Evolutionary conservation across 805 yeast species (phyloP), one percentile per base, ranked within the genome.

Genomic region (Spathaspora girioi): DNA sequence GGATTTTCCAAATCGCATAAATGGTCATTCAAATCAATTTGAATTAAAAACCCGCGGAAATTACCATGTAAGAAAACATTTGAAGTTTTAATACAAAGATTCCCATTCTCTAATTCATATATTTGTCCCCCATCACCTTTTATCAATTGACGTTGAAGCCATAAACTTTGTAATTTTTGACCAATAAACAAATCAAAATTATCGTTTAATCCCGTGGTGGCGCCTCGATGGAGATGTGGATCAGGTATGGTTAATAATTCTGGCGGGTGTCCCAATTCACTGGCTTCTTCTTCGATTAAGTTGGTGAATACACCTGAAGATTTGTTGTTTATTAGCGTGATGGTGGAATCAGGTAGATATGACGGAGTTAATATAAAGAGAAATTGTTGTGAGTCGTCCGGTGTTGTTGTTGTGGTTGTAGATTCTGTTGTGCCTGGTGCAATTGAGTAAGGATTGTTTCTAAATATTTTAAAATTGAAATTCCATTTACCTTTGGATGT

Each of bases 61-160:
- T 75, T 75, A 1, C 96, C 96, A 61, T 87, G 91, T 12, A 87
- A 73, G 47, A 84, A 82, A 40, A 88, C 81, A 61, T 88, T 89
- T 43, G 88, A 84, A 0, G 91, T 79, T 40, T 89, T 70, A 2
- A 89, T 69, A 8, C 71, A 68, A 57, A 84, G 73, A 40, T 70
- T 74, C 14, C 84, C 86, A 45, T 69, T 65, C 65, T 75, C 78
- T 2, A 87, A 60, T 54, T 80, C 79, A 60, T 84, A 88, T 5
- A 81, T 79, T 49, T 78, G 77, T 0, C 96, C 96, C 9, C 87
- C 86, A 54, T 87, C 92, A 1, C 93, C 94, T 59, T 81, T 79
- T 47, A 87, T 77, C 9, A 79, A 72, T 64, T 89, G 96, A 54
- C 89, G 72, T 43, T 80, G 74, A 0, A 75, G 68, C 96, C 96